Evolutionary conservation across 2,329 filamentous ascomycete species (phyloP), one percentile per base, ranked within the genome.

Genomic region (Aspergillus felis): DNA sequence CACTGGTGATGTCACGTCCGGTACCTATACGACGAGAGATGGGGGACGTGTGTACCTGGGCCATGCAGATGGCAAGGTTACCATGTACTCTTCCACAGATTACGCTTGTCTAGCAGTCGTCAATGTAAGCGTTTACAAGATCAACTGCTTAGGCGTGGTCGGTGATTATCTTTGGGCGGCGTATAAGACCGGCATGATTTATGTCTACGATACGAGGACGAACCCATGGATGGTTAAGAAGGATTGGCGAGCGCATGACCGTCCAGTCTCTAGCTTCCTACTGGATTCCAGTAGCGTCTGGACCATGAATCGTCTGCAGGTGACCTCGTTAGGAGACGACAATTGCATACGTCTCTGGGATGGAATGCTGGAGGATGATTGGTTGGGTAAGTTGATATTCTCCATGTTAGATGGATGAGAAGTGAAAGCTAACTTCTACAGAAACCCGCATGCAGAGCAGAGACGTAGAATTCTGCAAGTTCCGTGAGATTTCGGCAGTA

Each of bases 101-200:
- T 94, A 89, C 70, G 78, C 85, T 0, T 96, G 91, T 66, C 70
- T 95, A n/a, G 86, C 84, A 4, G 81, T 96, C 38, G 79, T 97
- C 59, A 96, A 87, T 67, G 84, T 97, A 65, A 97, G 92, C 73
- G 84, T 92, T 14, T 97, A 95, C 82, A 97, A 97, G 75, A 96
- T 99, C 74, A 96, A 92, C 71, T 87, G 89, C 38, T 79, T 99
- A 54, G 85, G 87, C 2, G 90, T 91, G 8, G 89, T 92, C 3
- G 92, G 92, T 4, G 84, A 87, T 59, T 84, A 91, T 67, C 80
- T 99, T 0, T 99, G 94, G 94, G 91, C 92, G 28, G 93, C 88
- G 2, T 97, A 92, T 77, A 97, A 93, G 72, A 97, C 90, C 0
- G 94, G 94, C 17, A 96, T 89, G 82, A 86, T 96, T 32, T 94